Evolutionary conservation across 2,329 filamentous ascomycete species (phyloP).

Genomic region (Triangularia verruculosa): DNA sequence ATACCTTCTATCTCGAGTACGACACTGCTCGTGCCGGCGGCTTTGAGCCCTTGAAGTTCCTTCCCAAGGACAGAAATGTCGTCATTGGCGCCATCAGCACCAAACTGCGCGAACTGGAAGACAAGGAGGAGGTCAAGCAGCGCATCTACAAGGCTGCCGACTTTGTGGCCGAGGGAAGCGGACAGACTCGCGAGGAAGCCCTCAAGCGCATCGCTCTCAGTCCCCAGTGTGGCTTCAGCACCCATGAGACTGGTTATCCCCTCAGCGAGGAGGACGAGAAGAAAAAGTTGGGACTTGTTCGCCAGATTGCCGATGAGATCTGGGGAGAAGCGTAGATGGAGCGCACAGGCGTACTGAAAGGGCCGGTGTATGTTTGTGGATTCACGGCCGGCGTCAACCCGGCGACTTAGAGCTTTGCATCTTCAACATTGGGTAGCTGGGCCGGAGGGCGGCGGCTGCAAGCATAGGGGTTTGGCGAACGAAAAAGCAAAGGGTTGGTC

Average conservation of each 20-base stretch:
- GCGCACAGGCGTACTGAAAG: background rate
- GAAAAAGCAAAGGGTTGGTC: background rate
- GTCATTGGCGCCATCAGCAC: slow-evolving; percentile 63
- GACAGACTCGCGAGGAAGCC: slow-evolving; percentile 62
- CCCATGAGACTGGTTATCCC: slow-evolving; percentile 69
- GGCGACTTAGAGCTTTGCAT: background rate
- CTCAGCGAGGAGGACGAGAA: slow-evolving; percentile 68
- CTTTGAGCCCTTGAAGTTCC: slow-evolving; percentile 61
- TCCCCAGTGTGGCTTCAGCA: slow-evolving; percentile 73
- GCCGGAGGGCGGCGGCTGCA: background rate
- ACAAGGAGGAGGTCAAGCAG: slow-evolving; percentile 61
- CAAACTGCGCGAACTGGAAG: slow-evolving; percentile 60
- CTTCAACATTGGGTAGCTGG: slow-evolving; percentile 1
- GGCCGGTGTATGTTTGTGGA: background rate
- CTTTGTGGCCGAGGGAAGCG: slow-evolving; percentile 65
- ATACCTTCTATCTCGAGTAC: slow-evolving; percentile 69
- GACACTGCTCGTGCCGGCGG: slow-evolving; percentile 63
- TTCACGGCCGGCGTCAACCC: background rate
- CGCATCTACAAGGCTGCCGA: slow-evolving; percentile 60
- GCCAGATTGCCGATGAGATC: slow-evolving; percentile 68
- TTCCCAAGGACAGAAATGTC: slow-evolving; percentile 61
- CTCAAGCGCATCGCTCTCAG: slow-evolving; percentile 65
- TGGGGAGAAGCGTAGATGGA: slow-evolving; percentile 51
- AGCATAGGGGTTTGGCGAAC: background rate
- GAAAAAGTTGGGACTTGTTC: slow-evolving; percentile 68